Conservation (phyloP, 2,329 filamentous ascomycete species). For the Ophiocordyceps camponoti-rufipedis region DNA sequence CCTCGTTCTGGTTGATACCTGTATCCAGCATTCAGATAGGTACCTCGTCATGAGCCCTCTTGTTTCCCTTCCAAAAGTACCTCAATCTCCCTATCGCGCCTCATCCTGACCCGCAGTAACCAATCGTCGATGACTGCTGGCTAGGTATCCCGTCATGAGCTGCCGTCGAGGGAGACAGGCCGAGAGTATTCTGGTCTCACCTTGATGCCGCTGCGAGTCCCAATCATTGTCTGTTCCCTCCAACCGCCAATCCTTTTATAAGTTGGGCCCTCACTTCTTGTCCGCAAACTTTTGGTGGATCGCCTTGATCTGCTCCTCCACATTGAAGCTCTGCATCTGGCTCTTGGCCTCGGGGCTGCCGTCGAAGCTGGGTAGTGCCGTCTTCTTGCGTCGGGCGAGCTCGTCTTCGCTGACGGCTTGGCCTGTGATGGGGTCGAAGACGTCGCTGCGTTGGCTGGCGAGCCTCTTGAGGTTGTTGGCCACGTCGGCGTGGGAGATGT, state of each 20-base stretch:
- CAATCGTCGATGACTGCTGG: not conserved
- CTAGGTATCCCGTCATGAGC: not conserved
- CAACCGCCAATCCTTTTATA: not conserved
- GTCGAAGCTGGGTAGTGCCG: constrained; percentile 47
- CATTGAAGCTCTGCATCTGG: constrained; percentile 48
- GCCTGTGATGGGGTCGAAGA: constrained; percentile 62
- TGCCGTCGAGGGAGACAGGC: not conserved
- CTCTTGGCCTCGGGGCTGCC: constrained; percentile 42
- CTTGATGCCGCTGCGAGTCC: not conserved
- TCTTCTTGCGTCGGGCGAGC: constrained; percentile 55
- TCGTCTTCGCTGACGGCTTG: constrained; percentile 56
- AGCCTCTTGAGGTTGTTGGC: constrained; percentile 92
- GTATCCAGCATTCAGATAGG: too few species aligned
- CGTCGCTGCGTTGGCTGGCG: constrained; percentile 69
- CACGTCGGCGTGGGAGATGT: constrained; percentile 70
- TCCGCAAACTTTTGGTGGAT: constrained; percentile 36
- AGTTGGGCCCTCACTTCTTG: constrained; percentile 18
- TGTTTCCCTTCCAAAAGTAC: too few species aligned
- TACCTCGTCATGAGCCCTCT: too few species aligned
- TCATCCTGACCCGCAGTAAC: too few species aligned
- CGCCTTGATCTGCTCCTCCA: constrained; percentile 67
- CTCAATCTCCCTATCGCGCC: too few species aligned
- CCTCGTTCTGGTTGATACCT: too few species aligned
- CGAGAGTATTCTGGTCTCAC: not conserved
- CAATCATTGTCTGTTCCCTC: too few species aligned